Evolutionary conservation across 202 grass and related monocot species (phyloP).

Genomic region (Miscanthus sacchariflorus): DNA sequence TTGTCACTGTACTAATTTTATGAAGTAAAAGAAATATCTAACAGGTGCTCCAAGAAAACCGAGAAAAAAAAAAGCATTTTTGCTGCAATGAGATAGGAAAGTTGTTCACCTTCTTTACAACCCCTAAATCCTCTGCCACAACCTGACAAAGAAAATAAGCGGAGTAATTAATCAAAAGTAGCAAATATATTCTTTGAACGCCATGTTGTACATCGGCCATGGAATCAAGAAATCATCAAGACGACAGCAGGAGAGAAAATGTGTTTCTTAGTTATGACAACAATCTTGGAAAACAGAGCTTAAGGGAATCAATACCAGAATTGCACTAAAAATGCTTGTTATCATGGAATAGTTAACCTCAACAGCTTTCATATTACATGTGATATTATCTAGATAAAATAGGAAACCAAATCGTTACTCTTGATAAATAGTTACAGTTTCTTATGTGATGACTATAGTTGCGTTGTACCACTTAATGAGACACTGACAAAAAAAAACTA

Average conservation of each 20-base stretch:
- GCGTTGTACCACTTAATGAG: not conserved
- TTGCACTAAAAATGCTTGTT: constrained; percentile 19
- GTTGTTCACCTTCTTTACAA: constrained; percentile 81
- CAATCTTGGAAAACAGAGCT: constrained; percentile 12
- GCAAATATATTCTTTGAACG: constrained; percentile 6
- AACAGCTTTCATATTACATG: constrained; percentile 16
- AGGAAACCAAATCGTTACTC: not conserved
- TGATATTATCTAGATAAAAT: constrained; percentile 7
- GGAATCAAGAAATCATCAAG: constrained; percentile 27
- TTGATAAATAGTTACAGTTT: constrained; percentile 14
- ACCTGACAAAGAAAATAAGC: constrained; percentile 60
- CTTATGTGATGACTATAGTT: constrained; percentile 7
- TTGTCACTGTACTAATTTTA: not conserved
- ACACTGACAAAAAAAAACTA: constrained; percentile 12
- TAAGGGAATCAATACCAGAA: constrained; percentile 16
- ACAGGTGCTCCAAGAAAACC: constrained; percentile 21
- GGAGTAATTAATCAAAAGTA: constrained; percentile 23
- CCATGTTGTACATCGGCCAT: not conserved
- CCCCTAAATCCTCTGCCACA: constrained; percentile 82
- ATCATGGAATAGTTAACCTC: constrained; percentile 27
- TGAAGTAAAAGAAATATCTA: constrained; percentile 10
- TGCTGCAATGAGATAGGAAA: constrained; percentile 12
- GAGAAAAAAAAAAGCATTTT: not conserved
- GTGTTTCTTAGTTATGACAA: not conserved
- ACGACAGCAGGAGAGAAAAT: not conserved